Base-by-base conservation (phyloP, 2,329 filamentous ascomycete genomes). In the Neopestalotiopsis clavispora region DNA sequence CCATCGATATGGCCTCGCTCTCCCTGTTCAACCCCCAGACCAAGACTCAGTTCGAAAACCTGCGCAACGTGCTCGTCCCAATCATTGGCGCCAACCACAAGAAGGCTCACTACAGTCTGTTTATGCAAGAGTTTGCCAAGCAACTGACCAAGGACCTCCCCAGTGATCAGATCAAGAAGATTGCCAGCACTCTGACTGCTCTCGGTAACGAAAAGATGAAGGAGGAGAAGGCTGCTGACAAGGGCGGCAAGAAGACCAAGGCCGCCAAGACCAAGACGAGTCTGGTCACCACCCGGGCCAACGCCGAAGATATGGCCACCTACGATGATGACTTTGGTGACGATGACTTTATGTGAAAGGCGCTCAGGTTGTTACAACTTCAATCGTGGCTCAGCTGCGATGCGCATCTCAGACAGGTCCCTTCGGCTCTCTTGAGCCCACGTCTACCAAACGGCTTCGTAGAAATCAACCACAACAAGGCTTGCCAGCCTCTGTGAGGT, bases 151-250 rank as follows among this genome's bases (percentile, higher is more conserved):
- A 94, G 83, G 95, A 97, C 34, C 83, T 99, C 73, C 91, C 92
- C 14, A 97, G 94, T 79, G 92, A 96, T 68, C 94, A 98, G 84
- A 95, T 98, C 83, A 98, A 98, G 89, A 98, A 98, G 87, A 89
- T 97, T 73, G 90, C 94, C 13, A 97, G 93, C 80, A 88, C 89
- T 4, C 83, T 99, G 77, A 97, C 95, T n/a, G 92, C 94, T 4
- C 87, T 97, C 68, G 89, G 94, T 79, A 99, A 99, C 80, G 96
- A 98, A 89, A 98, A 97, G 88, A 92, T 98, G 92, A 97, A 94
- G 86, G 95, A 98, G 81, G 96, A 99, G 88, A 98, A 98, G 88
- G 91, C 92, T 4, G 90, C 93, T 3, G 94, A 97, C 73, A 98
- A 97, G 87, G 91, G 93, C 67, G 93, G 92, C 77, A 99, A 98